Conservation (phyloP, 139 green algal genomes). For the Chlamydomonas schloesseri region DNA sequence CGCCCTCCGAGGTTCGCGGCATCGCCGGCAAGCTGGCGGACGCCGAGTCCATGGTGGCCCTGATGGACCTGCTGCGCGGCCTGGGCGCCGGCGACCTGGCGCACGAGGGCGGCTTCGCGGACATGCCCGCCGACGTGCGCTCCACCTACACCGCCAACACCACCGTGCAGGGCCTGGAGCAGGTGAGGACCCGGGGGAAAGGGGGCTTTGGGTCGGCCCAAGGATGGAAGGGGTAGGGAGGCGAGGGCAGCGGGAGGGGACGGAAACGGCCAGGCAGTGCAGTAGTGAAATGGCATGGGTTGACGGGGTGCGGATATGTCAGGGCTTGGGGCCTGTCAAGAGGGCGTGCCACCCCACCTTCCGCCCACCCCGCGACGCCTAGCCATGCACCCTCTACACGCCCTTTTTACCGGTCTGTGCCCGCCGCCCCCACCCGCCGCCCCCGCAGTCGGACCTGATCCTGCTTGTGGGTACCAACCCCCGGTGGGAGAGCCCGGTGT, state of each 20-base stretch:
- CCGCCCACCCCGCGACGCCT: too few species aligned
- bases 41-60: constrained; percentile 91
- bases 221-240: neutral
- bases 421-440: too few species aligned
- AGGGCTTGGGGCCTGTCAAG: too few species aligned
- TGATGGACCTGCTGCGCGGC: constrained; percentile 78
- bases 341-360: too few species aligned
- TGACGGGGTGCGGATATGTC: too few species aligned
- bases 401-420: too few species aligned
- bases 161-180: constrained; percentile 88
- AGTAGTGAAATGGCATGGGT: too few species aligned
- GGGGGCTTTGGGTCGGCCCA: too few species aligned
- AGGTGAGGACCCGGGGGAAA: neutral
- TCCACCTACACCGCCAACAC: constrained; percentile 94
- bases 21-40: constrained; percentile 94
- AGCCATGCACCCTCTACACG: too few species aligned
- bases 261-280: too few species aligned
- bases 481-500: constrained; percentile 93
- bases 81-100: constrained; percentile 83
- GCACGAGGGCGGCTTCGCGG: constrained; percentile 69
- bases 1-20: constrained; percentile 83
- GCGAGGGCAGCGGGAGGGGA: neutral
- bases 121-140: constrained; percentile 84
- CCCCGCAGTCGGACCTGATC: constrained; percentile 85
- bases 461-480: constrained; percentile 96